Percentiles rank a stretch among this genome's conserved stretches.
Evolutionary conservation across 139 green algal species (phyloP).

Genomic region (Micractinium conductrix): DNA sequence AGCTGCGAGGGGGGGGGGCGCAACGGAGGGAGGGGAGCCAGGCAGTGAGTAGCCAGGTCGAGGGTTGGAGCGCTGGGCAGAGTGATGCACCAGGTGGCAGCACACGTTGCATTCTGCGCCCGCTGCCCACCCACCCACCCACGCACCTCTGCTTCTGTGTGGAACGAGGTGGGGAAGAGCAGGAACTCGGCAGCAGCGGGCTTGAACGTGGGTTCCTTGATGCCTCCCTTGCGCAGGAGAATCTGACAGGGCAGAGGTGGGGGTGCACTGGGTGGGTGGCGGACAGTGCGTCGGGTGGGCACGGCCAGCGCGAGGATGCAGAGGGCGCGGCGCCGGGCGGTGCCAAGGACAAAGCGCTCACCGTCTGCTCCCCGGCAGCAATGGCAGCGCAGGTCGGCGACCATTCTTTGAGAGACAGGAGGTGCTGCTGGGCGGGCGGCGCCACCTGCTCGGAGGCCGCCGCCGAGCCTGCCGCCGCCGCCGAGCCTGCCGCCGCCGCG

Average conservation of each 20-base stretch:
- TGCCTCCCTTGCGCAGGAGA: conserved; percentile 78
- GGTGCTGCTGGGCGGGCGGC: background rate
- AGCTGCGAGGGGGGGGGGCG: background rate
- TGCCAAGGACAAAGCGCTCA: background rate
- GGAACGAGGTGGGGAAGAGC: conserved; percentile 69
- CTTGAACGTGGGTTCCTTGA: conserved; percentile 66
- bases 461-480: background rate
- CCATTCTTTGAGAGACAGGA: conserved; percentile 64
- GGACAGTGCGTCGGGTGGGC: background rate
- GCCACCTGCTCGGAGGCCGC: background rate
- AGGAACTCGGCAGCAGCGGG: conserved; percentile 47
- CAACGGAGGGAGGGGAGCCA: no score
- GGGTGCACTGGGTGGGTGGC: background rate
- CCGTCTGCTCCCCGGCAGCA: conserved; percentile 50
- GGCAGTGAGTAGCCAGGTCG: no score
- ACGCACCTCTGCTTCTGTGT: conserved; percentile 53
- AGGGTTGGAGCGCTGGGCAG: no score
- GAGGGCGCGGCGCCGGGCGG: no score
- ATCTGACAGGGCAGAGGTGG: conserved; percentile 42
- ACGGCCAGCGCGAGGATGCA: background rate
- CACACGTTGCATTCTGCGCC: conserved; percentile 17
- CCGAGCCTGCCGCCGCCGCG: background rate
- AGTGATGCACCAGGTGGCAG: no score
- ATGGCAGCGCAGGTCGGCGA: conserved; percentile 46
- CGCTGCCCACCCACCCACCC: background rate